Conservation (phyloP, 805 yeast genomes). For the Kodamaea jinghongensis region DNA sequence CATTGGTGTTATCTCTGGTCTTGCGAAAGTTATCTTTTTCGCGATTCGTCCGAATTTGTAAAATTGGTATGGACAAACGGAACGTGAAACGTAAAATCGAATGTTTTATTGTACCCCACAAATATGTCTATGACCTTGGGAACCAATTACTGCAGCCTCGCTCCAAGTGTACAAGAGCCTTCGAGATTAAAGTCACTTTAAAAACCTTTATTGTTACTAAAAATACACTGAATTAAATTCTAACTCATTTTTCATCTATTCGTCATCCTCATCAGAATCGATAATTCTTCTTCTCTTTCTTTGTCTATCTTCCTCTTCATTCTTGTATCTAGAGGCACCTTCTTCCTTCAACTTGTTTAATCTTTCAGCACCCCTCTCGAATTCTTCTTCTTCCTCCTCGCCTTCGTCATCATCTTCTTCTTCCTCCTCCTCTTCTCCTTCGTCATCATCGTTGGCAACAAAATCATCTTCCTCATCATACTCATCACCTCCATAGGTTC, state of each 20-base stretch:
- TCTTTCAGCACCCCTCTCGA: constrained; percentile 57
- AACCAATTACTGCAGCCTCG: too few relatives aligned
- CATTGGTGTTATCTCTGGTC: background rate
- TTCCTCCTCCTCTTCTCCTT: constrained; percentile 31
- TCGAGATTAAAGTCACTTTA: too few relatives aligned
- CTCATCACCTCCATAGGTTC: constrained; percentile 31
- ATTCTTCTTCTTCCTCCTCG: constrained; percentile 48
- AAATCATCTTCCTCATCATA: constrained; percentile 43
- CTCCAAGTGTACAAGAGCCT: too few relatives aligned
- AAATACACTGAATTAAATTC: background rate
- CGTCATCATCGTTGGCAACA: constrained; percentile 43
- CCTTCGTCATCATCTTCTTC: constrained; percentile 44
- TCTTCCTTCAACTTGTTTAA: constrained; percentile 52
- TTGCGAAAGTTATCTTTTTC: too few relatives aligned
- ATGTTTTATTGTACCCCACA: too few relatives aligned
- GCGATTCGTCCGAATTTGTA: too few relatives aligned
- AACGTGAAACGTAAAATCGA: too few relatives aligned
- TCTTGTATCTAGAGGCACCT: constrained; percentile 51
- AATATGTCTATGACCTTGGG: too few relatives aligned
- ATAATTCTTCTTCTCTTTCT: constrained; percentile 46
- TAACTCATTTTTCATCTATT: constrained; percentile 1
- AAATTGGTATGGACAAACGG: too few relatives aligned
- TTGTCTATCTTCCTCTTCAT: constrained; percentile 32
- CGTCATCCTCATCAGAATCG: constrained; percentile 47
- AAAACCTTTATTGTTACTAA: too few relatives aligned